A percentile compares a stretch with the other conserved stretches of the same genome.
Conservation (phyloP, 225 moss, liverwort and hornwort species). For the Rhytidiadelphus loreus region DNA sequence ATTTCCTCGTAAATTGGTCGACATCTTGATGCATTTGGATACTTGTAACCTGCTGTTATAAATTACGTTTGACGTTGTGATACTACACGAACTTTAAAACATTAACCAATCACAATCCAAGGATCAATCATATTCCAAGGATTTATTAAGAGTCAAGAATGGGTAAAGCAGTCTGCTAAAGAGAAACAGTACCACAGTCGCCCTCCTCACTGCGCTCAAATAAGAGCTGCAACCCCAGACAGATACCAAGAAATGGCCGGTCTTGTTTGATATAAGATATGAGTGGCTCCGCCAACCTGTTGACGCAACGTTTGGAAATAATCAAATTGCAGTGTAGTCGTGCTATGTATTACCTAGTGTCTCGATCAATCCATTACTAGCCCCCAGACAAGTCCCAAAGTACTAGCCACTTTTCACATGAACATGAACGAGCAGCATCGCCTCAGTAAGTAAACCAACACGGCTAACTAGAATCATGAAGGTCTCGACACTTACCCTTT, state of each 20-base stretch:
- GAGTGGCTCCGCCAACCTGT: constrained; percentile 71
- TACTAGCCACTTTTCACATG: neutral
- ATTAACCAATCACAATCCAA: neutral
- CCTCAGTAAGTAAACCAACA: neutral
- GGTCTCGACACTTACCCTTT: constrained; percentile 48
- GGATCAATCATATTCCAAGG: neutral
- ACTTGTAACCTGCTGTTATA: neutral
- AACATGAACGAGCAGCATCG: neutral
- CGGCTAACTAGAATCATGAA: neutral
- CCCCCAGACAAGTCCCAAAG: neutral
- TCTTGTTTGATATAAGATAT: constrained; percentile 67
- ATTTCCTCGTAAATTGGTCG: neutral
- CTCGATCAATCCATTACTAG: neutral
- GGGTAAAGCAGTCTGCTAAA: neutral
- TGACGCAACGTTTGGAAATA: neutral
- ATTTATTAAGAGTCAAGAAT: neutral
- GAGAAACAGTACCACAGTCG: constrained; percentile 46
- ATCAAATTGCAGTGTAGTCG: neutral
- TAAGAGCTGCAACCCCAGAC: constrained; percentile 84
- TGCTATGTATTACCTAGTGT: neutral
- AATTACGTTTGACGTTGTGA: neutral
- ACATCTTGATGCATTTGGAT: neutral
- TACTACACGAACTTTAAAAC: neutral
- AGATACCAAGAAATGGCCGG: constrained; percentile 94
- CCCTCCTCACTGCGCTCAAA: constrained; percentile 84